Percentiles rank a stretch among this genome's conserved stretches.
Conservation (phyloP, 495 filamentous ascomycete genomes). For the Neurospora cerealis region DNA sequence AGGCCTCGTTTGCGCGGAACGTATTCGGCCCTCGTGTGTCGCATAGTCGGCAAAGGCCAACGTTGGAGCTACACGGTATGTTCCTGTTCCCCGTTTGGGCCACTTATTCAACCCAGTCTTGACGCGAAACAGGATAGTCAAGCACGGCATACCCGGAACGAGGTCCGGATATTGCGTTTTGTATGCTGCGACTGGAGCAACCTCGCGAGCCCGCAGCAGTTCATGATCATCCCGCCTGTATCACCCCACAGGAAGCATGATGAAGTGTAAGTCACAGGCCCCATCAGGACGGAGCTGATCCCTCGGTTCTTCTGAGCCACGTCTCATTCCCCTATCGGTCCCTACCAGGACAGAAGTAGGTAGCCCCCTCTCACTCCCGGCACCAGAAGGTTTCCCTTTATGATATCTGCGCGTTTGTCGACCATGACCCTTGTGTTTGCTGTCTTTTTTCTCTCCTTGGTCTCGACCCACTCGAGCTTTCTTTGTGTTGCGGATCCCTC, state of each 20-base stretch:
- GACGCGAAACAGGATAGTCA: not conserved
- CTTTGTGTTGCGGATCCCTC: not conserved
- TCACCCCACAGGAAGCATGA: conserved; percentile 19
- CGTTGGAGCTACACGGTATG: not conserved
- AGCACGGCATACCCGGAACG: conserved; percentile 9
- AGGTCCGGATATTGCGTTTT: conserved; percentile 11
- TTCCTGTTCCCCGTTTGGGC: not conserved
- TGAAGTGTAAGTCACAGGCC: conserved; percentile 22
- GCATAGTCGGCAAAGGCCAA: not conserved
- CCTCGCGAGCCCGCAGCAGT: conserved; percentile 5
- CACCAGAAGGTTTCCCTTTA: not conserved
- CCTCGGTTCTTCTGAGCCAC: not conserved
- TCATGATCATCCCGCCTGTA: conserved; percentile 10
- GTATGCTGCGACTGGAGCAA: conserved; percentile 1
- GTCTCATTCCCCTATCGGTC: not conserved
- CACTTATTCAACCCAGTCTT: conserved; percentile 5
- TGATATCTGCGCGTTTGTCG: not conserved
- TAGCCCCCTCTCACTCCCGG: not conserved
- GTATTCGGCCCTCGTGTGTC: not conserved
- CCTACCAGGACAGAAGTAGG: not conserved
- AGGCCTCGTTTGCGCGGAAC: not conserved
- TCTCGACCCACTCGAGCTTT: not conserved
- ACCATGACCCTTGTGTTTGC: not conserved
- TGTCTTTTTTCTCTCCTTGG: not conserved
- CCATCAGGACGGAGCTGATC: conserved; percentile 6